phyloP scores from a whole-genome alignment of 495 filamentous ascomycete species.

The Sporormia fimetaria region DNA sequence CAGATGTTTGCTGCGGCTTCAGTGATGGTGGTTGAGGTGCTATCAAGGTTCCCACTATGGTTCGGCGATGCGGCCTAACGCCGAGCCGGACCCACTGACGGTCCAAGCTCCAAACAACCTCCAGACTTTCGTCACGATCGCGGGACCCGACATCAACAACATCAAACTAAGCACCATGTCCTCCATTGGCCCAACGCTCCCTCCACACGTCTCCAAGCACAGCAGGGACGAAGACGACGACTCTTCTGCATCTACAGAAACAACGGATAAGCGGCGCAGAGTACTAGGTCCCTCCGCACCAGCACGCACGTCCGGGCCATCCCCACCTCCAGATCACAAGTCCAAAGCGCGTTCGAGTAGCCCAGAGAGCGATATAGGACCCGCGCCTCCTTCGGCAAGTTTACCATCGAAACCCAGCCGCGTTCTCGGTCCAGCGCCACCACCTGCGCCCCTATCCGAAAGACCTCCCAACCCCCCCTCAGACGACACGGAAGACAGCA shows the following conservation, averaged over 20 bases:
- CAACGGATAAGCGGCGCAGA: constrained; percentile 37
- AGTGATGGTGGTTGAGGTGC: no score
- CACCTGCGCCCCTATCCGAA: constrained; percentile 44
- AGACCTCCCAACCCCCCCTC: constrained; percentile 28
- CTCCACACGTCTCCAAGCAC: constrained; percentile 35
- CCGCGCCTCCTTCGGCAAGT: neutral
- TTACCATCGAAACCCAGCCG: constrained; percentile 6
- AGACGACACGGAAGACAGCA: constrained; percentile 34
- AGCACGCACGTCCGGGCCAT: constrained; percentile 6
- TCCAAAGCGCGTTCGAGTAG: constrained; percentile 7
- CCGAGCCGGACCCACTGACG: no score
- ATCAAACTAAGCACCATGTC: constrained; percentile 24
- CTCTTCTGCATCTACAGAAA: constrained; percentile 24
- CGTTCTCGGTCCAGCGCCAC: constrained; percentile 24
- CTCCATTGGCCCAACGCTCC: constrained; percentile 32
- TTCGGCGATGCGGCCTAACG: no score
- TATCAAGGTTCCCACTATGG: no score
- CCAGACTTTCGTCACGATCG: neutral
- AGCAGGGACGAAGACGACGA: constrained; percentile 30
- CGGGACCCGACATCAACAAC: constrained; percentile 1
- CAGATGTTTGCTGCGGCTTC: no score
- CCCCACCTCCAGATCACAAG: constrained; percentile 1
- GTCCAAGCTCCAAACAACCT: no score
- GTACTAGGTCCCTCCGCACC: constrained; percentile 29
- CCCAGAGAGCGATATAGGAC: constrained; percentile 8